phyloP scores from a whole-genome alignment of 495 filamentous ascomycete genomes.

The Neurospora sp. region DNA sequence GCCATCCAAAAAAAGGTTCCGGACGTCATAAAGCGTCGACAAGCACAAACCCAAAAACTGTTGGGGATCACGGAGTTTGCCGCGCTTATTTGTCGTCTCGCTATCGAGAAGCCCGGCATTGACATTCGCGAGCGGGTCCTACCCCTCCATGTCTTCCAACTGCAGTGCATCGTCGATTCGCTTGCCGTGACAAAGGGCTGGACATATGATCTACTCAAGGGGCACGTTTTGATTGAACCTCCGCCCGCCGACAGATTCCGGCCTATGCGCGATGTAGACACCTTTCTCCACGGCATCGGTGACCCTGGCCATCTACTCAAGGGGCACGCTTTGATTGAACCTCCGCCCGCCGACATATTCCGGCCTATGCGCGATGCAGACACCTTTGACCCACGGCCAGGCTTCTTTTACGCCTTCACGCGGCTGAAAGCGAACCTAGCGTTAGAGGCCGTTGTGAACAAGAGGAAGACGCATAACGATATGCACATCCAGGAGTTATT shows the following conservation, averaged over 20 bases:
- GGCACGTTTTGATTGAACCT: constrained; percentile 23
- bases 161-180: constrained; percentile 40
- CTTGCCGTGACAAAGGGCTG: constrained; percentile 32
- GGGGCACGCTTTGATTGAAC: constrained; percentile 23
- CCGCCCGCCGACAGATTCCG: constrained; percentile 16
- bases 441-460: neutral
- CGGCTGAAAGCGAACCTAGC: neutral
- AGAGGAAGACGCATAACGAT: constrained; percentile 8
- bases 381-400: constrained; percentile 17
- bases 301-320: constrained; percentile 4
- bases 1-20: neutral
- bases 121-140: constrained; percentile 31
- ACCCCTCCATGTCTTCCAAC: constrained; percentile 36
- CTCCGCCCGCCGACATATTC: constrained; percentile 18
- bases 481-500: constrained; percentile 12
- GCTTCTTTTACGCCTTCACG: neutral
- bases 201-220: constrained; percentile 20
- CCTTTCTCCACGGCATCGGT: constrained; percentile 27
- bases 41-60: constrained; percentile 21
- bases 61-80: constrained; percentile 34
- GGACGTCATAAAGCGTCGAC: neutral
- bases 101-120: constrained; percentile 30
- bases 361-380: constrained; percentile 33
- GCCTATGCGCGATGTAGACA: constrained; percentile 33
- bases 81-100: constrained; percentile 24